Evolutionary conservation across 2,329 filamentous ascomycete species (phyloP).

Genomic region (Penicillium griseofulvum): DNA sequence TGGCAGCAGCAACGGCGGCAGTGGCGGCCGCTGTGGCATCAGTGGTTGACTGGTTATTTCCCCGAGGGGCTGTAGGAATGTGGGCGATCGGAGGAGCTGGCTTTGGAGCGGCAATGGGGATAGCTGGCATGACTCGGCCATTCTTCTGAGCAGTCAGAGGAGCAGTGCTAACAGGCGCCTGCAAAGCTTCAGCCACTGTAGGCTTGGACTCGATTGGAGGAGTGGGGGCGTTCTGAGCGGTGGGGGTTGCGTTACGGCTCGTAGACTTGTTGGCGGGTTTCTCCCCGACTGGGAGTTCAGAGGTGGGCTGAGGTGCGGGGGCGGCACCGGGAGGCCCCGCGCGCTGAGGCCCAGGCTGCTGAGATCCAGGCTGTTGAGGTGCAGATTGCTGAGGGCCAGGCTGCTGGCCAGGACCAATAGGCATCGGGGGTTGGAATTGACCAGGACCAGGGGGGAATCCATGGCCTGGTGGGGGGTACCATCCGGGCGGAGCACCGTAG

Average conservation of each 20-base stretch:
- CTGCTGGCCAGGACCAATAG: slow-evolving; percentile 54
- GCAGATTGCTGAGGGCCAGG: slow-evolving; percentile 37
- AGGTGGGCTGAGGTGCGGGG: slow-evolving; percentile 38
- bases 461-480: slow-evolving; percentile 73
- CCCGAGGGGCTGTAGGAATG: slow-evolving; percentile 24
- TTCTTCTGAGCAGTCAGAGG: slow-evolving; percentile 35
- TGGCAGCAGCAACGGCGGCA: slow-evolving; percentile 51
- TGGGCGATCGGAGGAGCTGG: slow-evolving; percentile 24
- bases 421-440: slow-evolving; percentile 61
- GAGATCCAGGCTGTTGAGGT: slow-evolving; percentile 16
- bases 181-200: slow-evolving; percentile 37
- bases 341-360: slow-evolving; percentile 39
- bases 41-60: slow-evolving; percentile 38
- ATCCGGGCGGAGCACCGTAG: slow-evolving; percentile 72
- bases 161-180: slow-evolving; percentile 26
- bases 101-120: slow-evolving; percentile 43
- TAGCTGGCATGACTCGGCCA: slow-evolving; percentile 46
- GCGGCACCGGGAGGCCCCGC: slow-evolving; percentile 30
- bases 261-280: slow-evolving; percentile 37
- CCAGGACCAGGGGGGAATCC: slow-evolving; percentile 68
- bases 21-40: slow-evolving; percentile 51
- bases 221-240: slow-evolving; percentile 33
- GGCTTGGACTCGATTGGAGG: slow-evolving; percentile 42
- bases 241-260: slow-evolving; percentile 36
- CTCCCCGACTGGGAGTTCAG: slow-evolving; percentile 45